Percentiles rank a stretch among this genome's conserved stretches.
phyloP scores from a whole-genome alignment of 257 asterid species.

The Asclepias syriaca region DNA sequence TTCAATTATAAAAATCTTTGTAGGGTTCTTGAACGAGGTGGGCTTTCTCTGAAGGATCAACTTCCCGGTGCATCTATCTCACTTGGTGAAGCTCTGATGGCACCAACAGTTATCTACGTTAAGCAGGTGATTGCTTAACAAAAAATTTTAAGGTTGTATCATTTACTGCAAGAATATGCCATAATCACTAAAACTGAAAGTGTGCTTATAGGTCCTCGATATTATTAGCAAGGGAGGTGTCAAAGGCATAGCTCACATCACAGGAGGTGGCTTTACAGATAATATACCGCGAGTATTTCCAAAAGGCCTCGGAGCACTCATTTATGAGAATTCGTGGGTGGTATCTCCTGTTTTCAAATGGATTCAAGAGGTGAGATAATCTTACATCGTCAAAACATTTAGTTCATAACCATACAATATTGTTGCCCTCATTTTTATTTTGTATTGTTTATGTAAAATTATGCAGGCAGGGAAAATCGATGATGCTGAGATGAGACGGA shows the following conservation, averaged over 20 bases:
- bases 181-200: background rate
- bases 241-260: slow-evolving; percentile 95
- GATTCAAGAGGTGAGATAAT: slow-evolving; percentile 73
- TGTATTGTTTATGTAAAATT: background rate
- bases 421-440: too few relatives aligned
- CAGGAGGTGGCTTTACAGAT: slow-evolving; percentile 95
- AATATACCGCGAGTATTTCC: slow-evolving; percentile 94
- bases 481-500: slow-evolving; percentile 75
- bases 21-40: slow-evolving; percentile 78
- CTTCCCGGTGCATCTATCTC: slow-evolving; percentile 65
- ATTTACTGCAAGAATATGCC: background rate
- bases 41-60: slow-evolving; percentile 55
- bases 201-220: slow-evolving; percentile 61
- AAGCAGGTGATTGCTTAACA: slow-evolving; percentile 55
- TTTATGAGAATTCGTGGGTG: slow-evolving; percentile 64
- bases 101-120: slow-evolving; percentile 83
- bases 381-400: background rate
- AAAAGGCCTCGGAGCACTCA: slow-evolving; percentile 74
- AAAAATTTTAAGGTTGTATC: background rate
- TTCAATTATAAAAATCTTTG: background rate
- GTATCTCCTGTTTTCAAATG: slow-evolving; percentile 80
- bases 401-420: background rate
- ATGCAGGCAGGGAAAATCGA: slow-evolving; percentile 77
- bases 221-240: slow-evolving; percentile 79
- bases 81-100: slow-evolving; percentile 85